These are phyloP conservation scores for Nicotiana undulata DNA, from an alignment of 257 asterid species.

Conservation along the genomic window DNA sequence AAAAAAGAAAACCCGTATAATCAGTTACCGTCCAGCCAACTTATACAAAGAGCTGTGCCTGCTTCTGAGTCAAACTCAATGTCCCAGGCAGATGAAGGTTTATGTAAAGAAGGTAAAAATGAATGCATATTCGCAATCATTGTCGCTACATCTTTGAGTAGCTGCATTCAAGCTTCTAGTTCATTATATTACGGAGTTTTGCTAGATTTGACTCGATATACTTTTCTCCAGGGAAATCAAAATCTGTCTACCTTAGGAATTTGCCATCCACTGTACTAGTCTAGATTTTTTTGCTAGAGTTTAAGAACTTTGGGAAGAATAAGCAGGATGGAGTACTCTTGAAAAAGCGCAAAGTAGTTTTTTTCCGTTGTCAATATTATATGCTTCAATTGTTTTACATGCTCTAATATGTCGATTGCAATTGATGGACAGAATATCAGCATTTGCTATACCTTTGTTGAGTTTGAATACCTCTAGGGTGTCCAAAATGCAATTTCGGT, in stretches of 20 bases:
- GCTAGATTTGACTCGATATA: slow-evolving; percentile 10
- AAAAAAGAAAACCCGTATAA: slow-evolving; percentile 47
- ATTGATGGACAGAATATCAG: slow-evolving; percentile 49
- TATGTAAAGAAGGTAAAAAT: slow-evolving; percentile 41
- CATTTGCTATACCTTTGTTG: slow-evolving; percentile 73
- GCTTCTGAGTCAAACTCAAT: too few relatives aligned
- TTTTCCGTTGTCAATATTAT: not conserved
- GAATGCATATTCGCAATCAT: not conserved
- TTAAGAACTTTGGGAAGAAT: slow-evolving; percentile 51
- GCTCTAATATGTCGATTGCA: slow-evolving; percentile 15
- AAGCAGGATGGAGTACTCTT: slow-evolving; percentile 65
- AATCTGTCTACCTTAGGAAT: slow-evolving; percentile 68
- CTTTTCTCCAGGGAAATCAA: slow-evolving; percentile 45
- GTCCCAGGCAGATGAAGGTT: slow-evolving; percentile 31
- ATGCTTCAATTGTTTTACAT: not conserved
- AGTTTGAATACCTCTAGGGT: slow-evolving; percentile 59
- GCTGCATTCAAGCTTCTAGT: not conserved
- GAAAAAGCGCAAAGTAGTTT: slow-evolving; percentile 44
- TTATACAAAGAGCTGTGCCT: slow-evolving; percentile 34
- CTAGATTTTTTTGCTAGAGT: slow-evolving; percentile 55
- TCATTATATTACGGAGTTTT: not conserved
- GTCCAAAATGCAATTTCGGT: slow-evolving; percentile 67
- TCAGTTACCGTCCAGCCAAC: slow-evolving; percentile 31
- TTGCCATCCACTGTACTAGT: slow-evolving; percentile 41
- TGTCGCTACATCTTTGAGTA: too few relatives aligned